Evolutionary conservation across 1,284 basidiomycete genomes (phyloP), one percentile per base, ranked within the genome.

Genomic region (Ceratorhiza oryzae-sativae): DNA sequence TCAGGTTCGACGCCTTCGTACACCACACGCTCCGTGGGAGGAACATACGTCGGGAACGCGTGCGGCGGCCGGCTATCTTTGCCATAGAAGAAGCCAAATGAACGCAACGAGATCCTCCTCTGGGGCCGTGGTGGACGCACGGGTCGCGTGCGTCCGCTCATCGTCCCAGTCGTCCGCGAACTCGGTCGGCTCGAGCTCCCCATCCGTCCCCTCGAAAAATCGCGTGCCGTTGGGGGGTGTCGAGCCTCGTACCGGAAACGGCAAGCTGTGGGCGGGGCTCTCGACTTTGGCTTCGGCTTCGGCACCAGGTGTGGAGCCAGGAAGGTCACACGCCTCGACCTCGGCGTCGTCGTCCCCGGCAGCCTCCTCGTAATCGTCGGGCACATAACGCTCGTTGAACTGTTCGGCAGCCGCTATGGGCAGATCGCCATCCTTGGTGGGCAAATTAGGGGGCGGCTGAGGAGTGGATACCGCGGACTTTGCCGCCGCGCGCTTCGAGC

Each of bases 21-120:
- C 51, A 51, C 49, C 12, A 63, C 72, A 23, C 48, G 58, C 30
- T 61, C 30, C 30, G 41, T 41, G 32, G 59, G 39, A 60, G 71
- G 45, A 49, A 72, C 48, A 25, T 67, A 67, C 20, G 27, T 80
- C 76, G 48, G 81, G 77, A 1, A 82, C 78, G 46, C 79, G 77
- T 10, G 77, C 74, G 30, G 81, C 78, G 71, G 78, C 78, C 13
- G 76, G 75, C 73, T 82, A 82, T 79, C 68, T 82, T 77, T 51
- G 76, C 75, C 48, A 80, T 74, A 63, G 59, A 83, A 77, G 73
- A 81, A 80, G 55, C 78, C 73, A 59, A 82, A 77, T 23, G 82
- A 81, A 5, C 81, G 81, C 71, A 82, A 80, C 27, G 82, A 82
- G 71, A 83, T 82, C 42, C 78, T 80, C 60, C 80, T 77, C 23